phyloP scores from a whole-genome alignment of 495 filamentous ascomycete species.

The Daldinia vernicosa region DNA sequence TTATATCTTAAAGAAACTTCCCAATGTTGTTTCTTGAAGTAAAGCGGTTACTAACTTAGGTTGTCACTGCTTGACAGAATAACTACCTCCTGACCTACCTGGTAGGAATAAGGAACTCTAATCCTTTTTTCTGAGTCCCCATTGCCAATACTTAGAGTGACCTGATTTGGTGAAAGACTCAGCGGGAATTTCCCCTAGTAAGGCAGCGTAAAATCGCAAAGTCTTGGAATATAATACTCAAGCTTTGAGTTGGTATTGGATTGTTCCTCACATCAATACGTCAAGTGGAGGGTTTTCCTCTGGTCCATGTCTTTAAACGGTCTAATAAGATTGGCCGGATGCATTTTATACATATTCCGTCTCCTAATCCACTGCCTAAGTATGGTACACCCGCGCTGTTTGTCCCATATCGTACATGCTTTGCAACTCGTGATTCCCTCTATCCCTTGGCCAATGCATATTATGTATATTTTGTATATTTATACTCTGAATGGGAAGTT shows the following conservation, averaged over 20 bases:
- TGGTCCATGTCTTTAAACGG: slow-evolving; percentile 9
- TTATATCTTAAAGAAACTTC: not conserved
- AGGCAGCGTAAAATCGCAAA: not conserved
- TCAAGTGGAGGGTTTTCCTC: slow-evolving; percentile 21
- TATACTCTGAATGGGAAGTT: slow-evolving; percentile 16
- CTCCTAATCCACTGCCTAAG: slow-evolving; percentile 9
- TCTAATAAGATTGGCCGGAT: slow-evolving; percentile 9
- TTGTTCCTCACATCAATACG: slow-evolving; percentile 27
- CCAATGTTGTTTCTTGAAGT: not conserved
- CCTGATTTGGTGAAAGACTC: not conserved
- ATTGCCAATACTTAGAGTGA: not conserved
- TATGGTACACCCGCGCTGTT: slow-evolving; percentile 4
- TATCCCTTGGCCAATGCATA: not conserved
- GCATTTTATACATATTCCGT: slow-evolving; percentile 11
- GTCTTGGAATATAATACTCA: not conserved
- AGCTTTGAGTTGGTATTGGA: not conserved
- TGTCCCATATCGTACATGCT: slow-evolving; percentile 31
- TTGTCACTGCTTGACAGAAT: not conserved
- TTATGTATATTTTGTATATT: no score
- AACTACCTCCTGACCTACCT: no score
- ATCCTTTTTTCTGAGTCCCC: not conserved
- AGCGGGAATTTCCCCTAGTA: not conserved
- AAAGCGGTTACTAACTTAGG: not conserved
- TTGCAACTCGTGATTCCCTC: not conserved
- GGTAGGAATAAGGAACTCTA: not conserved